These are phyloP conservation scores for Emergomyces orientalis DNA, from an alignment of 2,329 filamentous ascomycete genomes.

Conservation along the genomic window DNA sequence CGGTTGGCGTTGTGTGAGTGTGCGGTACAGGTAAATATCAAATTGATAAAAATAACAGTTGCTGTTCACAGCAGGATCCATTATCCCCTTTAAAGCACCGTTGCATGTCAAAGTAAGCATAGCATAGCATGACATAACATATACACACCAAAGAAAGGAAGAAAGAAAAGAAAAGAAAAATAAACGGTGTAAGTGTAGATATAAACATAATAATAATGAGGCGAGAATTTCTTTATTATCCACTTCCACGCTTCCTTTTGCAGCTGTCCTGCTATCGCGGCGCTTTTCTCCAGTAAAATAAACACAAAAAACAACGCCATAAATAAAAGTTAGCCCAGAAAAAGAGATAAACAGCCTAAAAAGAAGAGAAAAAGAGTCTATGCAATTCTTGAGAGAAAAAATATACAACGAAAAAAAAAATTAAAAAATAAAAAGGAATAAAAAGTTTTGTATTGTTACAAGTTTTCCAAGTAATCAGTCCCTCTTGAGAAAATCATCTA, in stretches of 20 bases:
- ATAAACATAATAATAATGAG: background rate
- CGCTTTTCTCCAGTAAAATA: too few relatives aligned
- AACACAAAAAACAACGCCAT: too few relatives aligned
- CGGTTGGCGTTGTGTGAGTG: too few relatives aligned
- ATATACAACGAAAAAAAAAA: background rate
- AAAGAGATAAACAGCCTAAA: background rate
- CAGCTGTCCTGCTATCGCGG: too few relatives aligned
- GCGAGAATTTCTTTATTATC: too few relatives aligned
- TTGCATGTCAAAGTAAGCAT: background rate
- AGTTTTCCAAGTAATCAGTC: background rate
- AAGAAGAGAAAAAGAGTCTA: background rate
- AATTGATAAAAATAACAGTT: too few relatives aligned
- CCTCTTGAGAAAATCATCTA: background rate
- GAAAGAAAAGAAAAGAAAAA: background rate
- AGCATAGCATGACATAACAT: background rate
- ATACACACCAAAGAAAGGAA: background rate
- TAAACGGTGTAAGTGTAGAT: background rate
- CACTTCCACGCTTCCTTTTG: too few relatives aligned
- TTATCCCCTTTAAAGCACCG: too few relatives aligned
- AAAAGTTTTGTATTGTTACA: conserved; percentile 5
- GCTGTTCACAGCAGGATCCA: too few relatives aligned
- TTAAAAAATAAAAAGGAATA: background rate
- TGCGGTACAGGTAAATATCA: too few relatives aligned
- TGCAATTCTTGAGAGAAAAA: background rate
- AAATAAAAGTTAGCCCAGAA: too few relatives aligned